Conservation (phyloP, 2,329 filamentous ascomycete species). For the Samsoniella hepiali region DNA sequence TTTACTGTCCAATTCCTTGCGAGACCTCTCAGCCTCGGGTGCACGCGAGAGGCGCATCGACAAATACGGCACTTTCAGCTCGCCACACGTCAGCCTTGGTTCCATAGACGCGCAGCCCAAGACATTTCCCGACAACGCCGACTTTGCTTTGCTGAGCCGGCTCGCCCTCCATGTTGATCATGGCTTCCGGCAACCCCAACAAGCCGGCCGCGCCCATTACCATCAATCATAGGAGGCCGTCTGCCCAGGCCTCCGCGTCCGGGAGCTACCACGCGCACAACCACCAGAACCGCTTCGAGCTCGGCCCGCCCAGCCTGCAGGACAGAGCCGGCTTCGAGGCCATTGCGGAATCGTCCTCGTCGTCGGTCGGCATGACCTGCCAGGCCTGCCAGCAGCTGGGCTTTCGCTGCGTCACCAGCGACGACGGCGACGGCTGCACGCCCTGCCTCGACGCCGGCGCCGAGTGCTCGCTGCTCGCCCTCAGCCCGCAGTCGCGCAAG, state of each 20-base stretch:
- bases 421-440: slow-evolving; percentile 68
- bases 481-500: slow-evolving; percentile 72
- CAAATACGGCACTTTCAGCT: not conserved
- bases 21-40: not conserved
- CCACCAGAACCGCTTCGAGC: slow-evolving; percentile 35
- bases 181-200: slow-evolving; percentile 1
- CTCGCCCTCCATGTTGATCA: slow-evolving; percentile 13
- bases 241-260: not conserved
- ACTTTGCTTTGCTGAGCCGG: not conserved
- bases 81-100: not conserved
- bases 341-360: slow-evolving; percentile 24
- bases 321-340: slow-evolving; percentile 27
- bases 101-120: not conserved
- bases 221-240: slow-evolving; percentile 1
- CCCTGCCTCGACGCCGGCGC: slow-evolving; percentile 12
- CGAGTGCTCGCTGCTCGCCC: slow-evolving; percentile 14
- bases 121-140: not conserved
- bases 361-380: slow-evolving; percentile 54
- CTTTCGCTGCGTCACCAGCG: slow-evolving; percentile 69
- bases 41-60: not conserved
- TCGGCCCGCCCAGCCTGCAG: slow-evolving; percentile 49
- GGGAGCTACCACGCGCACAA: not conserved
- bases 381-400: slow-evolving; percentile 73
- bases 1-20: not conserved
- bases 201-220: slow-evolving; percentile 9